phyloP scores from a whole-genome alignment of 2,329 filamentous ascomycete species.

The Fusarium sacchari region DNA sequence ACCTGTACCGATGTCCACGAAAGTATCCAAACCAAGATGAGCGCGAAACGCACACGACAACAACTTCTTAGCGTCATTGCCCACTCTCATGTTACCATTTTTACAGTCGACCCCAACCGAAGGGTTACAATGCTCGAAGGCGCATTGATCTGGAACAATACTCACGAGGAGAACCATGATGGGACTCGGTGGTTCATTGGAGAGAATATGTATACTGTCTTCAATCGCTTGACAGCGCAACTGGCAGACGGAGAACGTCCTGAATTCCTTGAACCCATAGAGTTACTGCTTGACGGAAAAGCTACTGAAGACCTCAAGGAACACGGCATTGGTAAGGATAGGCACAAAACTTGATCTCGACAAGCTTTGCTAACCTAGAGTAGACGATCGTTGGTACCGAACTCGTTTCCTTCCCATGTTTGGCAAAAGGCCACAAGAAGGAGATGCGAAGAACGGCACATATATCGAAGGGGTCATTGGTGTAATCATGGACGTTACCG shows the following conservation, averaged over 20 bases:
- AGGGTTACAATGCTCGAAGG: conserved; percentile 77
- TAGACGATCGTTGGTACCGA: conserved; percentile 73
- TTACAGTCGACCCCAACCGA: conserved; percentile 72
- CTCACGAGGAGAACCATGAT: conserved; percentile 51
- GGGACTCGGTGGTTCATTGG: conserved; percentile 65
- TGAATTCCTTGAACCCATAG: conserved; percentile 67
- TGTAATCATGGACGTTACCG: conserved; percentile 83
- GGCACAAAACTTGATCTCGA: not conserved
- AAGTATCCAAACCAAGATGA: conserved; percentile 73
- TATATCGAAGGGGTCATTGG: conserved; percentile 78
- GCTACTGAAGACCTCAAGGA: conserved; percentile 71
- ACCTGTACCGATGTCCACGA: conserved; percentile 85
- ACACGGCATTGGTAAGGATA: conserved; percentile 61
- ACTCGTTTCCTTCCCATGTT: conserved; percentile 76
- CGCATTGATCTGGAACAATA: conserved; percentile 65
- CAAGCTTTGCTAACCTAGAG: conserved; percentile 9
- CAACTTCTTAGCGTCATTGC: conserved; percentile 78
- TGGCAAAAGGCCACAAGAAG: conserved; percentile 64
- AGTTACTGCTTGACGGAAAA: conserved; percentile 71
- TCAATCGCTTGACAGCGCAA: conserved; percentile 60
- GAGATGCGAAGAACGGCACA: conserved; percentile 55
- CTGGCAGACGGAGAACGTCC: conserved; percentile 56
- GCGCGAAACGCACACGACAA: conserved; percentile 72
- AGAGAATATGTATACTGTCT: conserved; percentile 71
- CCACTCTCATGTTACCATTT: conserved; percentile 79